Evolutionary conservation across 1,139 yeast genomes (phyloP).

Genomic region (Saccharomycopsis crataegensis): DNA sequence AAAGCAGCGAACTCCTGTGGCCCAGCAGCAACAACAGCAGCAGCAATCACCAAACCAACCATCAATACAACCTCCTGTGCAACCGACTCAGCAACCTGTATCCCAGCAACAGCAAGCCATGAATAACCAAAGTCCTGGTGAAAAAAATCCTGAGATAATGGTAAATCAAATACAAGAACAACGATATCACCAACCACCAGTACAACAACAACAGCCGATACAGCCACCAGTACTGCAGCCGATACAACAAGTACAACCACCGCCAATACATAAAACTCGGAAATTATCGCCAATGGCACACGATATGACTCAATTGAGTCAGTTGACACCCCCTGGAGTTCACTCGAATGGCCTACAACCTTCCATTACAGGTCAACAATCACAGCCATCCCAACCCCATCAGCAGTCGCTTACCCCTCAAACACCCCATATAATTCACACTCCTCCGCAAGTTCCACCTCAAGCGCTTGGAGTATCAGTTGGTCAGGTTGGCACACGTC

Average conservation of each 20-base stretch:
- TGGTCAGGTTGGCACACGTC: background rate
- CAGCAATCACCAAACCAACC: background rate
- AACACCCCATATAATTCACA: background rate
- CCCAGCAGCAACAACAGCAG: conserved; percentile 7
- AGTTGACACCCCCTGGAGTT: no score
- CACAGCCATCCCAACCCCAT: no score
- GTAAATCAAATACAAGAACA: no score
- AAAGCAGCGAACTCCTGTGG: conserved; percentile 19
- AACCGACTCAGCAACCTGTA: no score
- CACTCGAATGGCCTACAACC: no score
- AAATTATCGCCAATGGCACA: no score
- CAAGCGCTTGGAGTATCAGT: background rate
- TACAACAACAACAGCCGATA: background rate
- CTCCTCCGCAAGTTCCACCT: background rate
- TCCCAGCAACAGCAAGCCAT: background rate
- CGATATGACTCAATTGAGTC: no score
- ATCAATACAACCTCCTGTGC: background rate
- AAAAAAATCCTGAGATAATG: no score
- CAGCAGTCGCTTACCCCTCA: conserved; percentile 5
- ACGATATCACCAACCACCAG: background rate
- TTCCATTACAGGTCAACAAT: no score
- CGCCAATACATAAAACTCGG: no score
- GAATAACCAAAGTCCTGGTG: no score
- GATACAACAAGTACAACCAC: background rate
- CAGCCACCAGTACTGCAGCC: background rate